Conservation (phyloP, 139 green algal species). For the Klebsormidium nitens region DNA sequence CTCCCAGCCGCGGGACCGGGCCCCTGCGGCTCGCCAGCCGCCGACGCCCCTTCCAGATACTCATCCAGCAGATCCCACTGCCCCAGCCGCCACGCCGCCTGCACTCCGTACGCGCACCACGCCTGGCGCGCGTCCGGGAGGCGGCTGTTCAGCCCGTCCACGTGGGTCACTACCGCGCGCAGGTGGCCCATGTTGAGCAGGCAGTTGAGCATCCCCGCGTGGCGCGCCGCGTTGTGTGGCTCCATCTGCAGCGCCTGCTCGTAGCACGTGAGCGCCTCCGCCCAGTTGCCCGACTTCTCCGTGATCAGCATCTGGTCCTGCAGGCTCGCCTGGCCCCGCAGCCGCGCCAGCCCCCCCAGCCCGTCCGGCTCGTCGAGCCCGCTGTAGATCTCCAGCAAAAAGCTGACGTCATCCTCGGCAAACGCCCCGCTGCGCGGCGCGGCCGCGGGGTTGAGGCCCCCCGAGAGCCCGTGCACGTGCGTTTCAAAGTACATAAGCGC, state of each 20-base stretch:
- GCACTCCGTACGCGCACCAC: conserved; percentile 62
- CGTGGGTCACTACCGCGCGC: conserved; percentile 66
- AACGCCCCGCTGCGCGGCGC: conserved; percentile 38
- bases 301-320: conserved; percentile 68
- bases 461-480: conserved; percentile 56
- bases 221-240: conserved; percentile 11
- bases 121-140: conserved; percentile 21
- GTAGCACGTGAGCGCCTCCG: conserved; percentile 75
- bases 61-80: conserved; percentile 67
- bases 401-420: conserved; percentile 66
- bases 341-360: conserved; percentile 45
- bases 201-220: conserved; percentile 37
- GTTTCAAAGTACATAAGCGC: conserved; percentile 83
- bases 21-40: background rate
- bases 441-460: conserved; percentile 65
- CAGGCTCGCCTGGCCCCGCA: conserved; percentile 55
- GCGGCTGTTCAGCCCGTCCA: conserved; percentile 51
- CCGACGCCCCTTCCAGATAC: conserved; percentile 44
- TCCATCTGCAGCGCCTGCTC: conserved; percentile 51
- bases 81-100: conserved; percentile 81
- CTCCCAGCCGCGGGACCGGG: background rate
- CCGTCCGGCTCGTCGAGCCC: conserved; percentile 88
- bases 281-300: conserved; percentile 82
- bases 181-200: conserved; percentile 70
- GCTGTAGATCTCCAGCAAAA: conserved; percentile 83